These are phyloP conservation scores for Penicillium griseofulvum DNA, from an alignment of 2,329 filamentous ascomycete species.

Conservation along the genomic window DNA sequence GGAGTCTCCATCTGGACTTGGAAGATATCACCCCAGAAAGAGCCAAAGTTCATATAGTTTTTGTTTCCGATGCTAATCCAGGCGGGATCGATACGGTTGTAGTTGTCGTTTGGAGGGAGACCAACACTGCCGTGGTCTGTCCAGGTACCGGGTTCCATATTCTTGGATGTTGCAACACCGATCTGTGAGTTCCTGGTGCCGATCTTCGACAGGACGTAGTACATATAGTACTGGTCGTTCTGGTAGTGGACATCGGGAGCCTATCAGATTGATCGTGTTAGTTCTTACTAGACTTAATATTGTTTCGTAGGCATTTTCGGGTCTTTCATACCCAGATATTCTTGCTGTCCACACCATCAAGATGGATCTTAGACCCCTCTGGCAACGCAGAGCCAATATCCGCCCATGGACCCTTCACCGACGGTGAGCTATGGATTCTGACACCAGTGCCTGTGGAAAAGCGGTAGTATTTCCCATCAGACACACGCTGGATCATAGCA, in stretches of 20 bases:
- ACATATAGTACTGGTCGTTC: constrained; percentile 60
- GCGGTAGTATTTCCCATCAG: constrained; percentile 54
- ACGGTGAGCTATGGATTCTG: constrained; percentile 46
- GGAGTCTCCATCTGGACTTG: constrained; percentile 51
- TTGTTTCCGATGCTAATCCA: constrained; percentile 45
- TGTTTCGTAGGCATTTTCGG: background rate
- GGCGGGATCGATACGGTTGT: constrained; percentile 63
- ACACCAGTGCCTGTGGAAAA: constrained; percentile 54
- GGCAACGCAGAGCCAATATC: constrained; percentile 48
- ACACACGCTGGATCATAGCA: constrained; percentile 46
- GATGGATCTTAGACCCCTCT: constrained; percentile 43
- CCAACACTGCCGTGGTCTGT: constrained; percentile 37
- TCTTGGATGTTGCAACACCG: constrained; percentile 53
- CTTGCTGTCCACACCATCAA: constrained; percentile 38
- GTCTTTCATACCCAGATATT: constrained; percentile 48
- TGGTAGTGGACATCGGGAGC: constrained; percentile 63
- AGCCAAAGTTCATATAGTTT: constrained; percentile 61
- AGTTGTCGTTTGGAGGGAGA: constrained; percentile 41
- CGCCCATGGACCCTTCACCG: constrained; percentile 52
- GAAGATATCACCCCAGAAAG: constrained; percentile 68
- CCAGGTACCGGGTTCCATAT: constrained; percentile 40
- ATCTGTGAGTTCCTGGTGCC: constrained; percentile 62
- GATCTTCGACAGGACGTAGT: constrained; percentile 63
- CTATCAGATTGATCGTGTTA: constrained; percentile 35
- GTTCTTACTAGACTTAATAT: background rate